Conservation (phyloP, 2,329 filamentous ascomycete genomes). For the Elsinoe perseae region DNA sequence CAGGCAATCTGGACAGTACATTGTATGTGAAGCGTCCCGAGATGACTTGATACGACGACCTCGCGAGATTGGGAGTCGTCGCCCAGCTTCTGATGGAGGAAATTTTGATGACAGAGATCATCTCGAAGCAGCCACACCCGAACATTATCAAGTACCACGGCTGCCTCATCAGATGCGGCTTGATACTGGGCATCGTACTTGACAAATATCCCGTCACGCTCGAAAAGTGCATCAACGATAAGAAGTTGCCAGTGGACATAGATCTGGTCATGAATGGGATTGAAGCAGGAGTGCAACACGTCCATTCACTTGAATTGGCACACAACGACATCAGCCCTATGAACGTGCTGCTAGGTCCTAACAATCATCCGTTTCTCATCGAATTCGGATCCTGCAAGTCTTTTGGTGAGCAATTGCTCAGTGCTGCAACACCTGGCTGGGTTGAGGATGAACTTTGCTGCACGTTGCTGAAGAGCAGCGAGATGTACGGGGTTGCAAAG, state of each 20-base stretch:
- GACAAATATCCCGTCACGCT: slow-evolving; percentile 25
- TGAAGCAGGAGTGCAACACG: slow-evolving; percentile 27
- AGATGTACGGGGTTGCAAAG: slow-evolving; percentile 14
- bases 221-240: slow-evolving; percentile 19
- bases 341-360: slow-evolving; percentile 31
- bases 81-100: slow-evolving; percentile 26
- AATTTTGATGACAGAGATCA: slow-evolving; percentile 23
- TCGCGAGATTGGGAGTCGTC: slow-evolving; percentile 25
- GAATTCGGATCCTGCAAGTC: slow-evolving; percentile 33
- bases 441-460: slow-evolving; percentile 20
- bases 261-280: slow-evolving; percentile 23
- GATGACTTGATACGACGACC: slow-evolving; percentile 25
- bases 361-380: slow-evolving; percentile 29
- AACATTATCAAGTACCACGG: slow-evolving; percentile 28
- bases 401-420: slow-evolving; percentile 25
- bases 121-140: slow-evolving; percentile 25
- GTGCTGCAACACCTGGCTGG: slow-evolving; percentile 24
- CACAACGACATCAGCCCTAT: slow-evolving; percentile 34
- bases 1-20: slow-evolving; percentile 18
- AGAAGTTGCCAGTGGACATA: slow-evolving; percentile 17
- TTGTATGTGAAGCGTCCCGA: slow-evolving; percentile 30
- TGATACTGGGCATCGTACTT: slow-evolving; percentile 27
- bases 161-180: slow-evolving; percentile 24
- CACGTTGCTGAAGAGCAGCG: slow-evolving; percentile 21
- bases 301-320: slow-evolving; percentile 31